Conservation (phyloP, 768 basidiomycete genomes). For the Lentinula sp. region DNA sequence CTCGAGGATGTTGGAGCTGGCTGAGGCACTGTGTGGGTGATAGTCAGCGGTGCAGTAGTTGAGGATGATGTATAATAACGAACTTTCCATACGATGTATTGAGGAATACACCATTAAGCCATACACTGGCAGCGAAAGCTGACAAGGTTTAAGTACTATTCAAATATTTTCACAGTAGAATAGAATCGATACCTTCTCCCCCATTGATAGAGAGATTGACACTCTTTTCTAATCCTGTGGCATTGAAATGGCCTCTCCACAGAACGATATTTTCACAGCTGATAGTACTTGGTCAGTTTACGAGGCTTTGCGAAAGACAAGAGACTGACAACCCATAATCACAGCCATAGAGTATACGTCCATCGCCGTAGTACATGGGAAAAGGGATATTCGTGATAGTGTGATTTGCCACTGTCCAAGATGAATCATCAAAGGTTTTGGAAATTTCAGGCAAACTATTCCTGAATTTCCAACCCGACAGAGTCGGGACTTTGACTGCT, state of each 20-base stretch:
- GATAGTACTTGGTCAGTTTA: neutral
- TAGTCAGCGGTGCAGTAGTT: neutral
- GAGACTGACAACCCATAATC: constrained; percentile 75
- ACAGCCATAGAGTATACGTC: constrained; percentile 65
- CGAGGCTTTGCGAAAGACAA: neutral
- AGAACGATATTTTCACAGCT: constrained; percentile 81
- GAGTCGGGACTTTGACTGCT: constrained; percentile 4
- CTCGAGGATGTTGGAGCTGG: constrained; percentile 50
- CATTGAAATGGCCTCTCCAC: constrained; percentile 77
- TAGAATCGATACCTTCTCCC: constrained; percentile 48
- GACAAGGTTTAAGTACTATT: neutral
- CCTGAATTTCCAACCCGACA: constrained; percentile 40
- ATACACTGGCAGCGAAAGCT: constrained; percentile 84
- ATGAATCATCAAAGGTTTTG: constrained; percentile 37
- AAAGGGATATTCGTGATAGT: constrained; percentile 46
- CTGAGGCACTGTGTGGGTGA: constrained; percentile 46
- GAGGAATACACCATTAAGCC: constrained; percentile 70
- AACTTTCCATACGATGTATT: constrained; percentile 36
- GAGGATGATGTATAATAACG: constrained; percentile 21
- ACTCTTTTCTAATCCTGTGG: constrained; percentile 51
- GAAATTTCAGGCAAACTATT: constrained; percentile 54
- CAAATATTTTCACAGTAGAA: neutral
- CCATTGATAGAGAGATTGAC: constrained; percentile 78
- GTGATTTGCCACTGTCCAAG: constrained; percentile 49
- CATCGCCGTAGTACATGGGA: constrained; percentile 46